phyloP scores from a whole-genome alignment of 2,329 filamentous ascomycete species.

The Fusarium sp. region DNA sequence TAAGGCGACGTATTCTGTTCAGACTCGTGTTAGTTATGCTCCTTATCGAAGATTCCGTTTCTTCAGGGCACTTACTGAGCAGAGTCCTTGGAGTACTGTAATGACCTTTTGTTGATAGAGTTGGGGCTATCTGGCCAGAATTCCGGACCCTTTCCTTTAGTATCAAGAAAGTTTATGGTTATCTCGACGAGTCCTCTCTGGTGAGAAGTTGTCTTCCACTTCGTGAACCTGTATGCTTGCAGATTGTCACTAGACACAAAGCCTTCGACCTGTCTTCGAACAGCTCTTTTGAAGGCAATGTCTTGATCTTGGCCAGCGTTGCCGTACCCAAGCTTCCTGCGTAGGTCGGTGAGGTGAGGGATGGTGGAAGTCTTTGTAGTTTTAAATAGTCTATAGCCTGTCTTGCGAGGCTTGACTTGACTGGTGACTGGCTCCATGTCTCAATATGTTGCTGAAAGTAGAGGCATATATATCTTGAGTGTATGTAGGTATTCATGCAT shows the following conservation, averaged over 20 bases:
- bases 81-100: constrained; percentile 33
- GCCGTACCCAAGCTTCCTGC: constrained; percentile 39
- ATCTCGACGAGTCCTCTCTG: constrained; percentile 40
- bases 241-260: constrained; percentile 24
- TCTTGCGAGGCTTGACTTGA: neutral
- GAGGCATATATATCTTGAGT: neutral
- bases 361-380: constrained; percentile 21
- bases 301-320: constrained; percentile 13
- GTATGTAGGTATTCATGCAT: neutral
- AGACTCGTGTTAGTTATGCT: neutral
- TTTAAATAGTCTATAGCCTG: constrained; percentile 14
- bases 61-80: constrained; percentile 9
- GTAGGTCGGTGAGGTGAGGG: constrained; percentile 35
- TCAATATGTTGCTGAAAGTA: neutral
- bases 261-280: constrained; percentile 6
- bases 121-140: constrained; percentile 39
- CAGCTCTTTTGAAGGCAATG: constrained; percentile 38
- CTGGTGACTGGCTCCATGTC: constrained; percentile 12
- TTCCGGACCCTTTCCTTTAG: constrained; percentile 27
- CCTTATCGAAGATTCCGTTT: neutral
- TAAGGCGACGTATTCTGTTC: constrained; percentile 27
- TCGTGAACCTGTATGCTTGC: constrained; percentile 12
- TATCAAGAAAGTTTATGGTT: constrained; percentile 32
- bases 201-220: constrained; percentile 32
- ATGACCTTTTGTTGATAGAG: neutral